Evolutionary conservation across 441 rosid genomes (phyloP), one percentile per base, ranked within the genome.

Genomic region (Aquilaria agallochum): DNA sequence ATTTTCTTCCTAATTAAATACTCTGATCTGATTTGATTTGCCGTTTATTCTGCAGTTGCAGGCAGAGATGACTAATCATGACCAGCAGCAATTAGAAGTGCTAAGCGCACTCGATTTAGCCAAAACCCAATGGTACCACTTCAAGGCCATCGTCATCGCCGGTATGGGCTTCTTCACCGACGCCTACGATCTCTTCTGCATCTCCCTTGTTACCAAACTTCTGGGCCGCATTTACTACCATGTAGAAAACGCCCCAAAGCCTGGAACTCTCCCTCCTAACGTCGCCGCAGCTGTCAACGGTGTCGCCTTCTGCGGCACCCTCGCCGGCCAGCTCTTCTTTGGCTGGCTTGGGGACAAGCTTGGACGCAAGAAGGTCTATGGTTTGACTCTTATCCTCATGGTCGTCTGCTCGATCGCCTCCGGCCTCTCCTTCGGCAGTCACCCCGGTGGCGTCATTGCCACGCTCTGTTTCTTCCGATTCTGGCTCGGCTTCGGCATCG

Each of bases 141-240:
- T 85, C 67, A 83, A 86, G 0, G 83, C 86, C 15, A 80, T 85
- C 50, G 77, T 85, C 1, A 79, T 85, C 15, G 88, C 88, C 1
- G 91, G 88, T 46, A 85, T 85, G 91, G 88, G 88, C n/a, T 85
- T 84, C 63, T 82, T 84, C 67, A 80, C 90, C 0, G 87, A 80
- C 15, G 87, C 90, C 0, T 84, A 82, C 31, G 90, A 84, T 66
- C 85, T 84, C 2, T 84, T 84, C 27, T 74, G 83, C 50, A 65
- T 84, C 10, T 80, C 85, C 4, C 42, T 76, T n/a, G 85, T 81
- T 71, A 75, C 83, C 7, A 81, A 78, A 64, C 63, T 84, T 48
- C 85, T 84, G 32, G 90, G 87, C 9, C 83, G 85, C n/a, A 13
- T 84, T 8, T 84, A 84, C 73, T 84, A 84, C 76, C 62, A 68